Evolutionary conservation across 1,284 basidiomycete species (phyloP).

Genomic region (Trichosporon asahii): DNA sequence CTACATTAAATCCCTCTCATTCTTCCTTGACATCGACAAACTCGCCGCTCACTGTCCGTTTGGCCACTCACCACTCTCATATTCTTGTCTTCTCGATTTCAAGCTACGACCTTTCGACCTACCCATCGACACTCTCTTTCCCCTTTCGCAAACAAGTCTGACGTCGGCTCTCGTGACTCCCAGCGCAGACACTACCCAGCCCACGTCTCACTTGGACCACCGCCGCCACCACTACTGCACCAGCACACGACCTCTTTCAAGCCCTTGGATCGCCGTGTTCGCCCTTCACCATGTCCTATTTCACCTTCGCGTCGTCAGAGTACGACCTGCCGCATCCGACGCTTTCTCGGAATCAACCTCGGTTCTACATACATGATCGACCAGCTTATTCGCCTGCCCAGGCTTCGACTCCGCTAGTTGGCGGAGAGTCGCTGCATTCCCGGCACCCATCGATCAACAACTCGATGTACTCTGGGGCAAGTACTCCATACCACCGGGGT

Average conservation of each 20-base stretch:
- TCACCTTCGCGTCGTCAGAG: constrained; percentile 21
- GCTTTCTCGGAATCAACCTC: constrained; percentile 25
- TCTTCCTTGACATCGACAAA: not conserved
- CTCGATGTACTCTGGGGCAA: constrained; percentile 15
- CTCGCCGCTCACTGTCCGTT: constrained; percentile 1
- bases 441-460: constrained; percentile 16
- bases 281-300: constrained; percentile 22
- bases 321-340: constrained; percentile 27
- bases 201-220: not conserved
- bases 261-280: not conserved
- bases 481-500: constrained; percentile 17
- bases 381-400: constrained; percentile 18
- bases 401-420: constrained; percentile 11
- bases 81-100: not conserved
- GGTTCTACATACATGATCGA: constrained; percentile 30
- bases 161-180: not conserved
- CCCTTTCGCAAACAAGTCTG: not conserved
- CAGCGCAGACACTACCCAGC: not conserved
- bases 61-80: not conserved
- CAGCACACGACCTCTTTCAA: constrained; percentile 1
- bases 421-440: constrained; percentile 22
- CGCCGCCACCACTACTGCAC: not conserved
- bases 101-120: not conserved
- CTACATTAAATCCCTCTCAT: not conserved
- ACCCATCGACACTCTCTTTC: not conserved